Evolutionary conservation across 1,284 basidiomycete species (phyloP).

Genomic region (Bjerkandera adusta): DNA sequence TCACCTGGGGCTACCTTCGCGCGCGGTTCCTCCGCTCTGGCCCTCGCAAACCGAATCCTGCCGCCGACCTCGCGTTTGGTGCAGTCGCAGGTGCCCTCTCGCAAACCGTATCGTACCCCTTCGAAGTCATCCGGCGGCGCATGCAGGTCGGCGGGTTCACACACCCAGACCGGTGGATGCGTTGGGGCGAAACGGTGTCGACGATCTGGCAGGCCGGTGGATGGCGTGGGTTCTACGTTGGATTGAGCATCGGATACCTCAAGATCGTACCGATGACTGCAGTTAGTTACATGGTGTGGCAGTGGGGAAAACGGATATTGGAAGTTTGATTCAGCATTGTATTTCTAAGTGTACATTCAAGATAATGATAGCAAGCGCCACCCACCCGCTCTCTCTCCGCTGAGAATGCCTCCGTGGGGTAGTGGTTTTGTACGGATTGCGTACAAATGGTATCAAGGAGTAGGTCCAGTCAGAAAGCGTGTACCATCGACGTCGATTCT

Average conservation of each 20-base stretch:
- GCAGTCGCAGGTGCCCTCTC: conserved; percentile 88
- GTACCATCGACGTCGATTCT: too few relatives aligned
- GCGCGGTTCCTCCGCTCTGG: conserved; percentile 51
- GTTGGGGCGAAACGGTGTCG: conserved; percentile 75
- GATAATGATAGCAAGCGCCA: too few relatives aligned
- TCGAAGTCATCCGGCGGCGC: conserved; percentile 90
- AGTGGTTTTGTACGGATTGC: too few relatives aligned
- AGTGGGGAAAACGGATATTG: conserved; percentile 63
- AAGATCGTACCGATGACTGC: conserved; percentile 99
- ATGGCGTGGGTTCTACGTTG: conserved; percentile 91
- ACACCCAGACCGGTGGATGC: conserved; percentile 73
- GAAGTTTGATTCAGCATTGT: conserved; percentile 34
- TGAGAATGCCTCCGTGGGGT: too few relatives aligned
- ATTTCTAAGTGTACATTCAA: not conserved
- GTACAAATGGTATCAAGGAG: too few relatives aligned
- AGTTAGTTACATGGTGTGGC: conserved; percentile 78
- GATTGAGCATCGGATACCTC: conserved; percentile 90
- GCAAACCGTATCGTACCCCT: conserved; percentile 94
- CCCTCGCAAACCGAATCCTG: conserved; percentile 39
- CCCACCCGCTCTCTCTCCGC: too few relatives aligned
- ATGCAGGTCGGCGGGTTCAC: conserved; percentile 96
- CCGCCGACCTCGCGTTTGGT: conserved; percentile 76
- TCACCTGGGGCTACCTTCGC: conserved; percentile 87
- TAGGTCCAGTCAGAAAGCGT: too few relatives aligned
- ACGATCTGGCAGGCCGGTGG: conserved; percentile 72